A percentile compares a stretch with the other conserved stretches of the same genome.
These are phyloP conservation scores for Colletotrichum spinosum DNA, from an alignment of 2,329 filamentous ascomycete species.

Conservation along the genomic window DNA sequence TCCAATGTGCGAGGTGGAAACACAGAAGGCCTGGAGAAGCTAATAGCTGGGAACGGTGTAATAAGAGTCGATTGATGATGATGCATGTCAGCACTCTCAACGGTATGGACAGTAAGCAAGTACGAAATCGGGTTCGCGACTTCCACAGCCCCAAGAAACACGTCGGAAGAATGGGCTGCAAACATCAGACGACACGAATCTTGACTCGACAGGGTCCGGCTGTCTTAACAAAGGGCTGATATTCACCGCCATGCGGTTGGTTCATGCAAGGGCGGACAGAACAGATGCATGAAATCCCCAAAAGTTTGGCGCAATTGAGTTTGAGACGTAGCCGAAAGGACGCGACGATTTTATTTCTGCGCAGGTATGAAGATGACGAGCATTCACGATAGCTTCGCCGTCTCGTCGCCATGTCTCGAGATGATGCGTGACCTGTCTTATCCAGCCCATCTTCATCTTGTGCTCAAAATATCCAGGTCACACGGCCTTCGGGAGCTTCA, in stretches of 20 bases:
- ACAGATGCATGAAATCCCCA: constrained; percentile 1
- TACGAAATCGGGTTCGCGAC: too few species aligned
- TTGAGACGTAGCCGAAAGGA: neutral
- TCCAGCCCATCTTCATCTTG: too few species aligned
- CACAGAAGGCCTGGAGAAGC: neutral
- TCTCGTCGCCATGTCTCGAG: too few species aligned
- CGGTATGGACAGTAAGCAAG: too few species aligned
- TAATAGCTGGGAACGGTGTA: neutral
- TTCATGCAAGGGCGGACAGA: constrained; percentile 33
- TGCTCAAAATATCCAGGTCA: neutral
- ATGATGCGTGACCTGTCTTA: too few species aligned
- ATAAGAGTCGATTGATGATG: constrained; percentile 23
- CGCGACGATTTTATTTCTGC: too few species aligned
- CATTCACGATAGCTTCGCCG: too few species aligned
- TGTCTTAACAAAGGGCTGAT: constrained; percentile 22
- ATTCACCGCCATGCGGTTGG: constrained; percentile 30
- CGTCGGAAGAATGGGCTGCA: neutral
- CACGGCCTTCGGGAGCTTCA: constrained; percentile 35
- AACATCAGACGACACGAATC: constrained; percentile 32
- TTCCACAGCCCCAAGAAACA: too few species aligned
- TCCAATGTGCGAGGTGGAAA: neutral
- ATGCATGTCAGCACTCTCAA: constrained; percentile 6
- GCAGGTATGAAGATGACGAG: neutral
- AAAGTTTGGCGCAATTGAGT: constrained; percentile 12
- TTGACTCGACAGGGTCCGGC: constrained; percentile 19